Conservation (phyloP, 441 rosid species). For the Syzygium malaccense region DNA sequence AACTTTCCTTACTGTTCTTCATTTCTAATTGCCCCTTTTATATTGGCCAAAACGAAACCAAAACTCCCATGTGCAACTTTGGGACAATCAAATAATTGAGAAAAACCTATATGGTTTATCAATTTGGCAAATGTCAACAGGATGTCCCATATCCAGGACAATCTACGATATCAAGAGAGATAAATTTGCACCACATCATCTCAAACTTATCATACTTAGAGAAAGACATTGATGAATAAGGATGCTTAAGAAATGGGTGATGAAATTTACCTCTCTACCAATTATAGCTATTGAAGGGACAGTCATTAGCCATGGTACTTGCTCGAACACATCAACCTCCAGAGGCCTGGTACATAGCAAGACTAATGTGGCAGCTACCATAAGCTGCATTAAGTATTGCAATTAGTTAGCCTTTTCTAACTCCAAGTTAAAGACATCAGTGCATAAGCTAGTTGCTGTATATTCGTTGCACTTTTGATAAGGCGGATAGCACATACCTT, state of each 20-base stretch:
- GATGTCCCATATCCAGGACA: neutral
- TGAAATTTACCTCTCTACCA: constrained; percentile 77
- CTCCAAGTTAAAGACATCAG: neutral
- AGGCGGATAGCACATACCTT: constrained; percentile 44
- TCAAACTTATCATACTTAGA: neutral
- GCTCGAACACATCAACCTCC: constrained; percentile 46
- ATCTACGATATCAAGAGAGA: neutral
- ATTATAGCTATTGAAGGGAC: constrained; percentile 85
- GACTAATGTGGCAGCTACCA: constrained; percentile 94
- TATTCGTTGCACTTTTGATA: neutral
- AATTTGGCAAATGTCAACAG: neutral
- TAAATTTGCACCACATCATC: neutral
- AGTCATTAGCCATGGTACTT: constrained; percentile 75
- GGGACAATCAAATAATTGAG: neutral
- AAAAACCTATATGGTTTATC: neutral
- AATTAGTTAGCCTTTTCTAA: constrained; percentile 6
- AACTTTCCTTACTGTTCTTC: neutral
- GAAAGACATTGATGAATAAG: neutral
- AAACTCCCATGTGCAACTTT: neutral
- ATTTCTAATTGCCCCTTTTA: neutral
- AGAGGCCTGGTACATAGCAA: constrained; percentile 74
- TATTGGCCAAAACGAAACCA: neutral
- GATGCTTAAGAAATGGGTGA: neutral
- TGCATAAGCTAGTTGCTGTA: neutral
- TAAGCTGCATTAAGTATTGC: constrained; percentile 51